Evolutionary conservation across 345 rosid genomes (phyloP), one percentile per base, ranked within the genome.

Genomic region (Acer saccharum): DNA sequence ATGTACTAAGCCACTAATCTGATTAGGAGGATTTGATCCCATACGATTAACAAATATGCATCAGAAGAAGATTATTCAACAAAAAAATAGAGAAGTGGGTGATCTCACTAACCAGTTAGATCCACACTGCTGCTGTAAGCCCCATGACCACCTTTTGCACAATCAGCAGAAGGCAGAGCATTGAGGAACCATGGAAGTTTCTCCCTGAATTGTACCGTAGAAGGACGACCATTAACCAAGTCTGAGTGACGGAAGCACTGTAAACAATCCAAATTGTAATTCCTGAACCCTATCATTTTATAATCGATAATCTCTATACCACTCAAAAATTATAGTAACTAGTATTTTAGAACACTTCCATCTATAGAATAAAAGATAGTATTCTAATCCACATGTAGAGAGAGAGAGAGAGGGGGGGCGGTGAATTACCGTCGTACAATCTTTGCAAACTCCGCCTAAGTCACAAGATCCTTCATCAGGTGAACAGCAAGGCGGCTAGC

Each of bases 111-210:
- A 93, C 98, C 98, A 83, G 73, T 77, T 74, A 93, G 87, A 80
- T 95, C 93, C 76, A 93, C 88, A 79, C 98, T 93, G 84, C 71
- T 89, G 5, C 94, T 88, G 83, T 93, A 95, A 75, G 99, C 99
- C 81, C 98, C 99, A 83, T 89, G 99, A 73, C 99, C 99, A 80
- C 97, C 99, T 88, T 95, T 95, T 61, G 99, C 97, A 87, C 99
- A 95, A 78, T 95, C 99, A 82, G 99, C 95, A 29, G 98, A 95
- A n/a, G 98, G 98, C 80, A 95, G 80, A 29, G 98, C 92, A 81
- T 86, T 81, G 41, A 95, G 93, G 84, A 93, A 93, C 96, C 94
- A 93, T 58, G 98, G 98, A 71, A 93, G 91, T 85, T 95, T 95
- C 85, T 92, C 94, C 83, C 75, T 89, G 68, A 92, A 93, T 74